Conservation (phyloP, 495 filamentous ascomycete species). For the Penicillium desertorum region DNA sequence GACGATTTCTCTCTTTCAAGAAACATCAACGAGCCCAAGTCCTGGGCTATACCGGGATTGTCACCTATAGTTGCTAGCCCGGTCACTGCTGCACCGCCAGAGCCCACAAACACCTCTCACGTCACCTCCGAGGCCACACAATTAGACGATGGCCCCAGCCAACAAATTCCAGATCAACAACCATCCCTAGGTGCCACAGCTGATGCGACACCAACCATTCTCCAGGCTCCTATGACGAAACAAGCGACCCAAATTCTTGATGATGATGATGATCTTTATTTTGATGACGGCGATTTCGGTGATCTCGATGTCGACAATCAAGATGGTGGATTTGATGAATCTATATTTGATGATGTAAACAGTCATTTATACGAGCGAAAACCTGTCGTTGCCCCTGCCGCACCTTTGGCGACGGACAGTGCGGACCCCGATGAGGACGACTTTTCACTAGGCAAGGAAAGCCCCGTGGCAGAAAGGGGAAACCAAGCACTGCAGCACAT, state of each 20-base stretch:
- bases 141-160: neutral
- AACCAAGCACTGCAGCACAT: conserved; percentile 36
- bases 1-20: conserved; percentile 29
- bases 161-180: neutral
- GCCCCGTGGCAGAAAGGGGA: conserved; percentile 19
- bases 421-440: conserved; percentile 10
- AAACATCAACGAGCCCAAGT: conserved; percentile 34
- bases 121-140: neutral
- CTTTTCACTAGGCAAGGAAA: conserved; percentile 13
- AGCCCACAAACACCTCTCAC: conserved; percentile 6
- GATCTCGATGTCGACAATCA: conserved; percentile 49
- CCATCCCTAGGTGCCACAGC: neutral
- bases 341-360: conserved; percentile 69
- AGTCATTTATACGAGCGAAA: conserved; percentile 51
- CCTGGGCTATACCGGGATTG: conserved; percentile 37
- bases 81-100: conserved; percentile 27
- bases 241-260: conserved; percentile 21
- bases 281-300: conserved; percentile 74
- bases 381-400: conserved; percentile 17
- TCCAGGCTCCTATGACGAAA: conserved; percentile 2
- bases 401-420: conserved; percentile 15
- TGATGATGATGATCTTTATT: conserved; percentile 74
- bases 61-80: conserved; percentile 44
- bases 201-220: neutral
- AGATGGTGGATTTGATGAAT: conserved; percentile 68